Conservation (phyloP, 306 rosid species). For the cucumber (Cucumis sativus) region DNA sequence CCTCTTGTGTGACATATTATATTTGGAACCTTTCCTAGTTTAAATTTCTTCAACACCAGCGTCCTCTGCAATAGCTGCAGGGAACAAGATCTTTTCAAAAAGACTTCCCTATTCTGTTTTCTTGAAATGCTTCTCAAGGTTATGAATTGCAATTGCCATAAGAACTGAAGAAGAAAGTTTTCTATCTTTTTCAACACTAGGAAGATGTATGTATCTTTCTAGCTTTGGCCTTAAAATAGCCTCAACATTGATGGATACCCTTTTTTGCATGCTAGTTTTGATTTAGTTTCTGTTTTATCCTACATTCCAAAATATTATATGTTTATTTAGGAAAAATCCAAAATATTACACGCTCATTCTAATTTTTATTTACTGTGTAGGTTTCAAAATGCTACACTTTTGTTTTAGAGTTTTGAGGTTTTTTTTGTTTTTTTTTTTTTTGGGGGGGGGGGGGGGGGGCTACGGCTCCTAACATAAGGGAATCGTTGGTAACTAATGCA, state of each 20-base stretch:
- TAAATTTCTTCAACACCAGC: neutral
- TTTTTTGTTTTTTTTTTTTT: too few species aligned
- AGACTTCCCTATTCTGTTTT: neutral
- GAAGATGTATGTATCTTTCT: neutral
- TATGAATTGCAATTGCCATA: neutral
- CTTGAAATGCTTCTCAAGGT: neutral
- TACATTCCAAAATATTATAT: too few species aligned
- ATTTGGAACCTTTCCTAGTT: too few species aligned
- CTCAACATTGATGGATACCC: neutral
- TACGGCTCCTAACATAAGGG: neutral
- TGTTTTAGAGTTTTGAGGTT: too few species aligned
- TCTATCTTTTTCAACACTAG: neutral
- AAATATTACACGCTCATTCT: too few species aligned
- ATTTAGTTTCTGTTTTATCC: too few species aligned
- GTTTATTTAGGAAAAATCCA: too few species aligned
- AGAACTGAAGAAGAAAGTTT: neutral
- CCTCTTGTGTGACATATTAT: neutral
- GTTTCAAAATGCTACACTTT: neutral
- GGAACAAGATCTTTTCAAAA: neutral
- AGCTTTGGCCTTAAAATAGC: neutral
- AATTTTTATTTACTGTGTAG: neutral
- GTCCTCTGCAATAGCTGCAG: neutral
- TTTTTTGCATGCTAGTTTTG: too few species aligned
- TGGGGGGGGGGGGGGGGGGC: too few species aligned
- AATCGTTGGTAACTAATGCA: neutral